These are phyloP conservation scores for Scolecobasidium constrictum DNA, from an alignment of 2,329 filamentous ascomycete genomes.

Conservation along the genomic window DNA sequence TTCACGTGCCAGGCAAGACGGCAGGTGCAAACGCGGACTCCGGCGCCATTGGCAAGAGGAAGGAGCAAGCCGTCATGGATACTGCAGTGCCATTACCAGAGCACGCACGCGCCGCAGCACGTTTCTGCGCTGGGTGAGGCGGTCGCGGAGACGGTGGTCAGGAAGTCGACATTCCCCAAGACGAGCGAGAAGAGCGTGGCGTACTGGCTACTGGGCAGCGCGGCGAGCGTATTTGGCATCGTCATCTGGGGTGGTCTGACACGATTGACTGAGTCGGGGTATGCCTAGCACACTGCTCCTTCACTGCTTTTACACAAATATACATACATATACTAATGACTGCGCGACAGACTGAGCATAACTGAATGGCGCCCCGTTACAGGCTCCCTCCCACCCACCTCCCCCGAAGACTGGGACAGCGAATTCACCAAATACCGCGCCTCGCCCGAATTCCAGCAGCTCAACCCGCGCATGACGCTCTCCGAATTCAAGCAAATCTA, in stretches of 20 bases:
- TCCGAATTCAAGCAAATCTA: conserved; percentile 97
- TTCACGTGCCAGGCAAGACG: conserved; percentile 23
- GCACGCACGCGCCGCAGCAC: conserved; percentile 7
- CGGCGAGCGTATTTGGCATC: conserved; percentile 90
- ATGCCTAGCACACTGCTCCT: not conserved
- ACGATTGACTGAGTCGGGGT: conserved; percentile 92
- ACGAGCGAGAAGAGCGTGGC: conserved; percentile 68
- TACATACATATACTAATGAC: too few species aligned
- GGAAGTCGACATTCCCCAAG: conserved; percentile 30
- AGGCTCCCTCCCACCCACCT: conserved; percentile 75
- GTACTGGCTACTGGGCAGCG: conserved; percentile 87
- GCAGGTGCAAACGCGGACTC: conserved; percentile 5
- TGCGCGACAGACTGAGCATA: conserved; percentile 70
- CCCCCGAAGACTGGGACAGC: conserved; percentile 71
- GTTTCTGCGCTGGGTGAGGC: not conserved
- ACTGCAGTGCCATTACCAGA: conserved; percentile 3
- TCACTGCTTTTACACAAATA: conserved; percentile 1
- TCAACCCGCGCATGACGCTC: conserved; percentile 89
- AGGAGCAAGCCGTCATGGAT: conserved; percentile 13
- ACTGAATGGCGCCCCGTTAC: conserved; percentile 98
- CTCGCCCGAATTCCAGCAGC: conserved; percentile 81
- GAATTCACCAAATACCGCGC: conserved; percentile 89
- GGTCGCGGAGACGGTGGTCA: not conserved
- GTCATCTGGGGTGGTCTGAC: conserved; percentile 93
- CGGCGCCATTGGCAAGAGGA: conserved; percentile 2